A percentile compares a stretch with the other conserved stretches of the same genome.
phyloP scores from a whole-genome alignment of 2,329 filamentous ascomycete species.

The Ophiostoma sp. region DNA sequence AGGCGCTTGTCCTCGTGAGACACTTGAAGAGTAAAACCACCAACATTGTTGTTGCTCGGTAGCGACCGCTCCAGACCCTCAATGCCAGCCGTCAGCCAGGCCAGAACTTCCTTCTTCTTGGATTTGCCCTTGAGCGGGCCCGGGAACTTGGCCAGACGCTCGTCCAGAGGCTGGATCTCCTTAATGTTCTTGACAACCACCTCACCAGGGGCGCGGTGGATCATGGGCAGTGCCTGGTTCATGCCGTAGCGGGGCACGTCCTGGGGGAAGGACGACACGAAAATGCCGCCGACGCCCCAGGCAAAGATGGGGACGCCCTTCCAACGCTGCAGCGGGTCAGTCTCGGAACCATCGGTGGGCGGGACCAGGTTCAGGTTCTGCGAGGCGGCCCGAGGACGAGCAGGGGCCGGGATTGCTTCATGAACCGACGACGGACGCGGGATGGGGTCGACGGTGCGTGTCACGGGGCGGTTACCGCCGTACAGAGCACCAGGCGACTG shows the following conservation, averaged over 20 bases:
- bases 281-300: conserved; percentile 82
- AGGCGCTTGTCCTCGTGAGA: conserved; percentile 67
- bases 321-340: conserved; percentile 85
- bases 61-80: conserved; percentile 65
- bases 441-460: conserved; percentile 44
- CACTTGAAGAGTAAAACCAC: conserved; percentile 47
- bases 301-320: conserved; percentile 82
- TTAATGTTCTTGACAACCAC: conserved; percentile 76
- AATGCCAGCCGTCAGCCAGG: conserved; percentile 79
- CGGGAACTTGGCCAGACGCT: conserved; percentile 78
- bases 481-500: conserved; percentile 58
- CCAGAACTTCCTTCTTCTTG: conserved; percentile 90
- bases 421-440: conserved; percentile 58
- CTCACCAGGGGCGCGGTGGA: conserved; percentile 79
- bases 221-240: conserved; percentile 69
- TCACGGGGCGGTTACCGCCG: conserved; percentile 38
- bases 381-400: conserved; percentile 53
- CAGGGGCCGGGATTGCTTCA: conserved; percentile 38
- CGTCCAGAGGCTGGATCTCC: conserved; percentile 68
- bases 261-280: conserved; percentile 85
- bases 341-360: conserved; percentile 65
- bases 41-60: conserved; percentile 49
- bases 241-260: conserved; percentile 83
- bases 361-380: conserved; percentile 58
- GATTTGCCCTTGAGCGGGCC: conserved; percentile 85